A percentile compares a stretch with the other conserved stretches of the same genome.
Evolutionary conservation across 805 yeast genomes (phyloP).

Genomic region (Trichomonascus vanleenenianus): DNA sequence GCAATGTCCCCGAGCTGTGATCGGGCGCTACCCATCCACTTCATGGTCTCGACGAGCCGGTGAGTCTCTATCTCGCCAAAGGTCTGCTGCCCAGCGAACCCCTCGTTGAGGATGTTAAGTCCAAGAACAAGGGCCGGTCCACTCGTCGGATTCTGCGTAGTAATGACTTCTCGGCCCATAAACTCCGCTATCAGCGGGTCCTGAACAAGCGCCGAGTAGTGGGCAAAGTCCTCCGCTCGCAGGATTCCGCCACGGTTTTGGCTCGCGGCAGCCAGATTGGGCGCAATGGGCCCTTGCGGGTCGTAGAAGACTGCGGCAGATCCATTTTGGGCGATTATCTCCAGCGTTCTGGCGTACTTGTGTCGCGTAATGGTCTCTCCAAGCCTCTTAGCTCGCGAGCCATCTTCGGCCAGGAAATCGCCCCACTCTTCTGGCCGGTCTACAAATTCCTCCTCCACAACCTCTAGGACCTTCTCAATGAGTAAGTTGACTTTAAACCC

Average conservation of each 20-base stretch:
- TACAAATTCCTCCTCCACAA: slow-evolving; percentile 27
- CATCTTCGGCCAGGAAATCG: slow-evolving; percentile 20
- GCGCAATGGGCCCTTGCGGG: slow-evolving; percentile 67
- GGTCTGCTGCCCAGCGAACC: slow-evolving; percentile 30
- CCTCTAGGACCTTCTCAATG: slow-evolving; percentile 36
- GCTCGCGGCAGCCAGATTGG: slow-evolving; percentile 44
- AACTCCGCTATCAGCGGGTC: slow-evolving; percentile 36
- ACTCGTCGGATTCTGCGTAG: slow-evolving; percentile 67
- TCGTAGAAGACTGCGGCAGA: slow-evolving; percentile 74
- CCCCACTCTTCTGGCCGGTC: slow-evolving; percentile 26
- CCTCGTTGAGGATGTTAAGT: slow-evolving; percentile 40
- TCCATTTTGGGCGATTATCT: slow-evolving; percentile 67
- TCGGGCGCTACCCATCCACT: slow-evolving; percentile 86
- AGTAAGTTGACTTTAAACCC: slow-evolving; percentile 49
- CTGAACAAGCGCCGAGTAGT: slow-evolving; percentile 46
- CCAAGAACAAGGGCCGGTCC: slow-evolving; percentile 82
- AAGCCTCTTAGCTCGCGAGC: slow-evolving; percentile 30
- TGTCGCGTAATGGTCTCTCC: slow-evolving; percentile 62
- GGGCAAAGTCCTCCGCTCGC: slow-evolving; percentile 53
- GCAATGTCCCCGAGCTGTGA: slow-evolving; percentile 73
- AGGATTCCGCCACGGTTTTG: slow-evolving; percentile 60
- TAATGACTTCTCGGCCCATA: slow-evolving; percentile 39
- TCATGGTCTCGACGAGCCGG: slow-evolving; percentile 75
- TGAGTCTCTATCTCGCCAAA: slow-evolving; percentile 47
- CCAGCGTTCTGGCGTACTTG: slow-evolving; percentile 57